These are phyloP conservation scores for Atkinsonella texensis DNA, from an alignment of 2,329 filamentous ascomycete species.

Conservation along the genomic window DNA sequence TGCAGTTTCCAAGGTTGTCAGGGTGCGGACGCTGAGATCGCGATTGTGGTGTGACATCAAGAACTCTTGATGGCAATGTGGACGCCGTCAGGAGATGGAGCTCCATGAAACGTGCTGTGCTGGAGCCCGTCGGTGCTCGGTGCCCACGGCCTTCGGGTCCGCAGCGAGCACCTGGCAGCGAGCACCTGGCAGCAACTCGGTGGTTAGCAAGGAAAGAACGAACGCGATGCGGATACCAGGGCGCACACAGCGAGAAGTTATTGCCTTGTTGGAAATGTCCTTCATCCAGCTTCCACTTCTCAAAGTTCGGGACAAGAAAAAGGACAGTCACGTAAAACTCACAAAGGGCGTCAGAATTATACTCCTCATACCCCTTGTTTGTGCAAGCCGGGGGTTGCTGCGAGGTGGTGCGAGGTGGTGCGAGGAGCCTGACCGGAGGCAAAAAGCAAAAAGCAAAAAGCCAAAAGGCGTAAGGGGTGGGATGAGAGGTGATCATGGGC, in stretches of 20 bases:
- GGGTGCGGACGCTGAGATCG: neutral
- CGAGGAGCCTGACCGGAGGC: slow-evolving; percentile 3
- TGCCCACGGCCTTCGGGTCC: too few relatives aligned
- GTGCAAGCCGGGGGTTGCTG: neutral
- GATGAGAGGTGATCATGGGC: neutral
- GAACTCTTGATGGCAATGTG: neutral
- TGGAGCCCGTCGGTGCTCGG: neutral
- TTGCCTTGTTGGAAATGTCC: too few relatives aligned
- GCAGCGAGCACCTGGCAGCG: neutral
- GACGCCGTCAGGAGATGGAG: neutral
- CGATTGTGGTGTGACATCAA: neutral
- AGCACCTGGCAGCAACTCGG: too few relatives aligned
- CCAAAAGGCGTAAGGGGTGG: neutral
- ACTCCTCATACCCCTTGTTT: neutral
- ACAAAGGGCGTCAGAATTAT: neutral
- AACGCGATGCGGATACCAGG: too few relatives aligned
- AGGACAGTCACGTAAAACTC: too few relatives aligned
- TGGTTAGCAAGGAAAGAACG: too few relatives aligned
- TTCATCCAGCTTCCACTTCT: too few relatives aligned
- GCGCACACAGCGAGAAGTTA: too few relatives aligned
- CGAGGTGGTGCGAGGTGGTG: slow-evolving; percentile 1
- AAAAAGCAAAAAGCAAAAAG: neutral
- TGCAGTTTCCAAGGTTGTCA: neutral
- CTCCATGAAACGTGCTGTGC: neutral
- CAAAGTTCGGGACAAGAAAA: too few relatives aligned